phyloP scores from a whole-genome alignment of 2,329 filamentous ascomycete genomes.

The Talaromyces sp. region DNA sequence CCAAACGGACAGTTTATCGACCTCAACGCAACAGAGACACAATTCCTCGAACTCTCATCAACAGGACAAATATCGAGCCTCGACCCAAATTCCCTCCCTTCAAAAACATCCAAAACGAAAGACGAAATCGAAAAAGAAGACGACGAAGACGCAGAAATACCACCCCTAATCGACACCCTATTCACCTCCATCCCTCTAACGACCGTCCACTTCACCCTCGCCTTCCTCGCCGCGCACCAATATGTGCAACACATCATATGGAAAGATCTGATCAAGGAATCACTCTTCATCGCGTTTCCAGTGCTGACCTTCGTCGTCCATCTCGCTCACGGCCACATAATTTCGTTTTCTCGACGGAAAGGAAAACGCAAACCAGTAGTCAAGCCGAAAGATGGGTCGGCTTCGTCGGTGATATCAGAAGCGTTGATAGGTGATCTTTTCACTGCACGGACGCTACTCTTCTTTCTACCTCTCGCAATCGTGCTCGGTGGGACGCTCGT shows the following conservation, averaged over 20 bases:
- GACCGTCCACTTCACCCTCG: constrained; percentile 45
- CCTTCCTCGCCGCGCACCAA: constrained; percentile 47
- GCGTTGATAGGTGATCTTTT: constrained; percentile 6
- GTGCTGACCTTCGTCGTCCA: constrained; percentile 44
- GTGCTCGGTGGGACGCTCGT: constrained; percentile 73
- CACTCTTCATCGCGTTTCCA: constrained; percentile 40
- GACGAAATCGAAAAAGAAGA: background rate
- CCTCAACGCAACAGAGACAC: constrained; percentile 22
- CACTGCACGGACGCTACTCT: constrained; percentile 30
- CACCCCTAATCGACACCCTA: constrained; percentile 43
- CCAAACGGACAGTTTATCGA: constrained; percentile 11
- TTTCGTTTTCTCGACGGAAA: constrained; percentile 28
- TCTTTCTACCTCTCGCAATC: constrained; percentile 34
- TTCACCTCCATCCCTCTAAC: constrained; percentile 43
- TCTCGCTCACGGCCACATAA: constrained; percentile 44
- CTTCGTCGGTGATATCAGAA: background rate
- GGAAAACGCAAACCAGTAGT: constrained; percentile 1
- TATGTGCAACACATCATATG: constrained; percentile 41
- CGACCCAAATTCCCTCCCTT: constrained; percentile 25
- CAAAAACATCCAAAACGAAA: constrained; percentile 8
- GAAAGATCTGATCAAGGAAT: constrained; percentile 33
- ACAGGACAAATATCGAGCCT: constrained; percentile 27
- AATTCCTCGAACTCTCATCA: constrained; percentile 31
- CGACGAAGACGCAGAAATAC: constrained; percentile 23
- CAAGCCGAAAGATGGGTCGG: background rate